Conservation (phyloP, 2,329 filamentous ascomycete genomes). For the Sclerotinia nivalis region DNA sequence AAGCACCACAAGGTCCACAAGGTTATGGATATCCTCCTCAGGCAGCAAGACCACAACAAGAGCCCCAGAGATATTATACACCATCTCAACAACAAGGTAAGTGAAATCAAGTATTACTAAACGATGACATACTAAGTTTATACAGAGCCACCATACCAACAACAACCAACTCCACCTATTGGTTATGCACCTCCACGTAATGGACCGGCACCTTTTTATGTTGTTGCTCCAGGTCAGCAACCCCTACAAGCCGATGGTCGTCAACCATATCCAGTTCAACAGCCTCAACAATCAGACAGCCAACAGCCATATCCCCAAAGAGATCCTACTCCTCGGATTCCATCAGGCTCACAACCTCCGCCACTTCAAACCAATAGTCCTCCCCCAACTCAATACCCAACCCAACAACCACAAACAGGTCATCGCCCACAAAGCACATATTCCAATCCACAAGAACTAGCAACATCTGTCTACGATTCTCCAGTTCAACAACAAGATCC, state of each 20-base stretch:
- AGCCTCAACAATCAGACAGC: conserved; percentile 40
- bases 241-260: conserved; percentile 42
- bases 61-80: conserved; percentile 69
- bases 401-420: conserved; percentile 46
- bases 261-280: conserved; percentile 50
- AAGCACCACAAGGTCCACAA: conserved; percentile 29
- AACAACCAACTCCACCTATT: conserved; percentile 53
- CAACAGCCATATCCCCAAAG: conserved; percentile 53
- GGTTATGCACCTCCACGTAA: conserved; percentile 58
- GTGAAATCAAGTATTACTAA: conserved; percentile 11
- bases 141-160: conserved; percentile 47
- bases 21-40: conserved; percentile 45
- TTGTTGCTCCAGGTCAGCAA: conserved; percentile 48
- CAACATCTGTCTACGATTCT: conserved; percentile 75
- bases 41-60: conserved; percentile 49
- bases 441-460: conserved; percentile 73
- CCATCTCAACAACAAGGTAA: conserved; percentile 50
- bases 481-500: conserved; percentile 56
- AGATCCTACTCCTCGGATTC: conserved; percentile 53
- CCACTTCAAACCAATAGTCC: conserved; percentile 55
- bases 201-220: conserved; percentile 63
- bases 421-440: conserved; percentile 68
- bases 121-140: neutral
- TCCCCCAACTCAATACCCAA: conserved; percentile 51
- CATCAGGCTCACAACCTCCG: conserved; percentile 49